Percentiles rank a stretch among this genome's conserved stretches.
phyloP scores from a whole-genome alignment of 2,329 filamentous ascomycete species.

The Aspergillus awamori region DNA sequence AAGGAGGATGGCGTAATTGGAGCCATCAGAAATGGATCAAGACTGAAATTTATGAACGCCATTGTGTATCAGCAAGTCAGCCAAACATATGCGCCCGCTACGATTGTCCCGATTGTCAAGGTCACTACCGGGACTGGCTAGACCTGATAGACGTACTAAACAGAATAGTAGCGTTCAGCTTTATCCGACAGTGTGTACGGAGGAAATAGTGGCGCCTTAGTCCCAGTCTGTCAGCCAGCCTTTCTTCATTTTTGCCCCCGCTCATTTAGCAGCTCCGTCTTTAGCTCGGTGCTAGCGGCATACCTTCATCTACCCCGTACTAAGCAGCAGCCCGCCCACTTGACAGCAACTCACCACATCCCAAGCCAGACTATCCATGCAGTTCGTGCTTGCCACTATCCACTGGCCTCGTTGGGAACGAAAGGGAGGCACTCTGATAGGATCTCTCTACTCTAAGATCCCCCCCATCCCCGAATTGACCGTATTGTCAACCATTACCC shows the following conservation, averaged over 20 bases:
- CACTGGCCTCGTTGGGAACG: not conserved
- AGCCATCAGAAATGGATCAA: not conserved
- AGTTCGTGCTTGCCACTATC: not conserved
- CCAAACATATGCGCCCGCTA: slow-evolving; percentile 2
- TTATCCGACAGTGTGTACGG: too few relatives aligned
- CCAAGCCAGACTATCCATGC: not conserved
- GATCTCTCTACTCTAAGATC: not conserved
- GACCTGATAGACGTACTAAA: too few relatives aligned
- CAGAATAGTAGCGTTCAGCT: not conserved
- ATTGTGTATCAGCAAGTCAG: not conserved
- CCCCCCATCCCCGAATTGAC: too few relatives aligned
- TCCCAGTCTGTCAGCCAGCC: slow-evolving; percentile 12
- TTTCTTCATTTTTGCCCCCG: not conserved
- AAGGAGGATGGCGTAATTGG: not conserved
- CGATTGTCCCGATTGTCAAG: not conserved
- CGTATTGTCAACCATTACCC: too few relatives aligned
- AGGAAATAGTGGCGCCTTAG: slow-evolving; percentile 6
- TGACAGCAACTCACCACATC: not conserved
- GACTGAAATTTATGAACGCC: not conserved
- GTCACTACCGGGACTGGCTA: not conserved
- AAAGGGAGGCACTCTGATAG: not conserved
- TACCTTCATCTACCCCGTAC: slow-evolving; percentile 1
- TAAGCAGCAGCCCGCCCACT: not conserved
- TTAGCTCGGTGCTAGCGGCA: slow-evolving; percentile 4
- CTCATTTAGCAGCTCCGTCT: not conserved